phyloP scores from a whole-genome alignment of 1,284 basidiomycete genomes.

The Puccinia hordei region DNA sequence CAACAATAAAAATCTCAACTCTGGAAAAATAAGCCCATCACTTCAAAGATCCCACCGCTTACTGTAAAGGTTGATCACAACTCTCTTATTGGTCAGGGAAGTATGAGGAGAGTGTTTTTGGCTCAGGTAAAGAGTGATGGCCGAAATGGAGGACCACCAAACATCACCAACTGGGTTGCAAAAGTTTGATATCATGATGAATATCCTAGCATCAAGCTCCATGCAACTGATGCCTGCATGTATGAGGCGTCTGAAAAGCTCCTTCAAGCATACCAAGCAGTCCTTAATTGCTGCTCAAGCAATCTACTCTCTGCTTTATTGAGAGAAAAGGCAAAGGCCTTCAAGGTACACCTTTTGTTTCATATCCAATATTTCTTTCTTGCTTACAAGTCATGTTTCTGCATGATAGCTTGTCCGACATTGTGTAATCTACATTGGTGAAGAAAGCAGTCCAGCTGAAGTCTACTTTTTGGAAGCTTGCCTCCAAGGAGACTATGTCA shows the following conservation, averaged over 20 bases:
- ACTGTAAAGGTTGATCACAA: neutral
- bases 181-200: neutral
- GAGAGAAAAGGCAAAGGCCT: no score
- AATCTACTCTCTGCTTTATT: no score
- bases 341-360: no score
- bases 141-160: neutral
- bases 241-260: neutral
- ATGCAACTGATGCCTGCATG: slow-evolving; percentile 12
- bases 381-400: no score
- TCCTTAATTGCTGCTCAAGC: no score
- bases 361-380: neutral
- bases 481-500: no score
- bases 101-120: no score
- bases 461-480: no score
- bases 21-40: neutral
- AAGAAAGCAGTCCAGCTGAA: no score
- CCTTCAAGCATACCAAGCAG: neutral
- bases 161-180: neutral
- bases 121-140: slow-evolving; percentile 4
- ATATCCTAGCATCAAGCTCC: neutral
- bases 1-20: neutral
- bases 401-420: no score
- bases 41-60: neutral
- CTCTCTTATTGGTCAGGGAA: neutral
- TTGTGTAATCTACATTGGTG: no score